phyloP scores from a whole-genome alignment of 2,329 filamentous ascomycete genomes.

The Colletotrichum kahawae region DNA sequence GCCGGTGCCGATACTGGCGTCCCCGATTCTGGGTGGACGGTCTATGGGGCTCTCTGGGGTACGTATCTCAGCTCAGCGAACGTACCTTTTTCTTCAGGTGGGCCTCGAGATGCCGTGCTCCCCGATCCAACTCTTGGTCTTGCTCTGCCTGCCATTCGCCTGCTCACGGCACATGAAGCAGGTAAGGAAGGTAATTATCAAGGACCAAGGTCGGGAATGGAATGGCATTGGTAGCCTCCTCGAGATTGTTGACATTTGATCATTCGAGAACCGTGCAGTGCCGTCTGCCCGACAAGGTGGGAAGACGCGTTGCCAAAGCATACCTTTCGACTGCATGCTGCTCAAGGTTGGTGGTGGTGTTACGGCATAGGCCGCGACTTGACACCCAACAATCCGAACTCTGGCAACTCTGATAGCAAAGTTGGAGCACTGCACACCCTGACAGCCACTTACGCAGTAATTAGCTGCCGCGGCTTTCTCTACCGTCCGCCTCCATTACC shows the following conservation, averaged over 20 bases:
- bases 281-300: constrained; percentile 4
- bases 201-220: neutral
- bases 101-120: constrained; percentile 11
- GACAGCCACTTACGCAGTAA: neutral
- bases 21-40: constrained; percentile 11
- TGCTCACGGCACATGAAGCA: neutral
- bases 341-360: neutral
- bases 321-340: neutral
- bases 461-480: neutral
- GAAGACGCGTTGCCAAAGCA: constrained; percentile 7
- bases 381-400: neutral
- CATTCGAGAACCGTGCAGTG: neutral
- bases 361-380: neutral
- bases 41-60: neutral
- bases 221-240: neutral
- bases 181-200: neutral
- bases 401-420: neutral
- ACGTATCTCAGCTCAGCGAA: constrained; percentile 13
- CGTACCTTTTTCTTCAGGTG: neutral
- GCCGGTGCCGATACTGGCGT: constrained; percentile 2
- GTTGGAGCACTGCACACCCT: neutral
- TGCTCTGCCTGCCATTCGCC: neutral
- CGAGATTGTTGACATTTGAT: neutral
- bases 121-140: constrained; percentile 1
- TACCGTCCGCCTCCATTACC: neutral